These are phyloP conservation scores for Blastocystis sp. DNA, from an alignment of 352 stramenopile species.

Conservation along the genomic window DNA sequence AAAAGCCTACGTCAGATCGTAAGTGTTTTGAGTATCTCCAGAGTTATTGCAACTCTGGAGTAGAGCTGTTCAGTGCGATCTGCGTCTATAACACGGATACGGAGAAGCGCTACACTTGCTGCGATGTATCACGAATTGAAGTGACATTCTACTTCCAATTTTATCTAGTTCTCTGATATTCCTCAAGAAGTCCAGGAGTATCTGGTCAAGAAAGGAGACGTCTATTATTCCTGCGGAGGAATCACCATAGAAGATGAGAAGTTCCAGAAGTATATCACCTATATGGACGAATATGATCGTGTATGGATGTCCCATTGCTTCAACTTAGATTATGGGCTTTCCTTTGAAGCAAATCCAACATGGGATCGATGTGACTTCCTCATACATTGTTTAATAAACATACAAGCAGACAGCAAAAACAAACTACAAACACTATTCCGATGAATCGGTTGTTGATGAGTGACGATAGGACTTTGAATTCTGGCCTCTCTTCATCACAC, in stretches of 20 bases:
- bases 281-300: conserved; percentile 12
- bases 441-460: background rate
- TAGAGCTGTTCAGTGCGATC: conserved; percentile 9
- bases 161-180: conserved; percentile 5
- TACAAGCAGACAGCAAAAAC: background rate
- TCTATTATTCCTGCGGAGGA: conserved; percentile 33
- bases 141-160: background rate
- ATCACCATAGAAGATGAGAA: conserved; percentile 32
- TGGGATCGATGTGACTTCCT: background rate
- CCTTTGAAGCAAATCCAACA: conserved; percentile 6
- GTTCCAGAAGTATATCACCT: conserved; percentile 22
- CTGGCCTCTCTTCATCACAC: background rate
- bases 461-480: conserved; percentile 24
- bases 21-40: conserved; percentile 8
- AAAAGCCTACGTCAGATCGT: background rate
- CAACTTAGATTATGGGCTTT: conserved; percentile 43
- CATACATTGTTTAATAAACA: background rate
- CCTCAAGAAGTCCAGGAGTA: conserved; percentile 14
- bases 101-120: background rate
- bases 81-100: conserved; percentile 45
- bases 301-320: background rate
- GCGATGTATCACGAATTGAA: conserved; percentile 24
- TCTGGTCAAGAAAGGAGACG: conserved; percentile 38
- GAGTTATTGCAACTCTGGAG: conserved; percentile 40
- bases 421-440: background rate